Percentiles rank a stretch among this genome's conserved stretches.
phyloP scores from a whole-genome alignment of 148 eudicot genomes.

The Amaranthus palmeri region DNA sequence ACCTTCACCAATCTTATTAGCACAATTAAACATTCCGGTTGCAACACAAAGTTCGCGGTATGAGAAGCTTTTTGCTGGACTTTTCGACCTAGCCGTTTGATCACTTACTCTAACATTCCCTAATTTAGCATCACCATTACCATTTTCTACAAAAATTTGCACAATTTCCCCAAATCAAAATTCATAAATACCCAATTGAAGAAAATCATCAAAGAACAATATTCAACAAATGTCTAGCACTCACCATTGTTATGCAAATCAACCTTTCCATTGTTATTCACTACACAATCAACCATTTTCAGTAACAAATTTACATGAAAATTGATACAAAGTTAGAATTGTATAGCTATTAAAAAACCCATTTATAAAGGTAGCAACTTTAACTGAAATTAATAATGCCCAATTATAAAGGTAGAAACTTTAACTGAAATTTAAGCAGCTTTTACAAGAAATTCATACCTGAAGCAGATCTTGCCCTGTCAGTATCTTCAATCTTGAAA shows the following conservation, averaged over 20 bases:
- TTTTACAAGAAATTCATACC: slow-evolving; percentile 22
- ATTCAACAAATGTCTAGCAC: not conserved
- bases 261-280: slow-evolving; percentile 18
- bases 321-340: not conserved
- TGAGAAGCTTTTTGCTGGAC: slow-evolving; percentile 38
- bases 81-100: slow-evolving; percentile 13
- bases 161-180: slow-evolving; percentile 8
- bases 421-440: not conserved
- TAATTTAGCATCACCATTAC: slow-evolving; percentile 5
- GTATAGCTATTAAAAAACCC: not conserved
- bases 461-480: slow-evolving; percentile 46
- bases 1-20: slow-evolving; percentile 66
- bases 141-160: slow-evolving; percentile 26
- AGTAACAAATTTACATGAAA: not conserved
- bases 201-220: too few relatives aligned
- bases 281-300: slow-evolving; percentile 17
- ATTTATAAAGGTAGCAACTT: not conserved
- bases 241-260: slow-evolving; percentile 27
- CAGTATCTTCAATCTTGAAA: slow-evolving; percentile 39
- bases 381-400: not conserved
- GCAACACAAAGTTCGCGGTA: slow-evolving; percentile 42
- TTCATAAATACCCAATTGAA: too few relatives aligned
- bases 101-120: slow-evolving; percentile 25
- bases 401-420: not conserved
- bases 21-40: slow-evolving; percentile 34